phyloP scores from a whole-genome alignment of 352 stramenopile genomes.

The Pythium oligandrum region DNA sequence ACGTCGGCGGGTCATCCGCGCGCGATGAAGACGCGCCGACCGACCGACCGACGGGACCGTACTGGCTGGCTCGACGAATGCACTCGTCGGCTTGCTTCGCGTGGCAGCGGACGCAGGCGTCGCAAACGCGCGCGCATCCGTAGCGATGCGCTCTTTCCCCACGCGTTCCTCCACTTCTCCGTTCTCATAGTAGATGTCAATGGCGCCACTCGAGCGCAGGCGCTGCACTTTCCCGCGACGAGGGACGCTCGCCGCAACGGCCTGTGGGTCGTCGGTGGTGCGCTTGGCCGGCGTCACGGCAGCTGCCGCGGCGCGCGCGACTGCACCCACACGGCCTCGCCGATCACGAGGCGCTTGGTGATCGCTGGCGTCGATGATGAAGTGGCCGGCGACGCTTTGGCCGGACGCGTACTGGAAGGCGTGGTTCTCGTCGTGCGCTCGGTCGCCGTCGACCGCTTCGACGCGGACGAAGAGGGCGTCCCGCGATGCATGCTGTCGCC shows the following conservation, averaged over 20 bases:
- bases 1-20: not conserved
- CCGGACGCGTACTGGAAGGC: too few species aligned
- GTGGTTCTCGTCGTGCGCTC: too few species aligned
- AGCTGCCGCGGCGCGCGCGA: not conserved
- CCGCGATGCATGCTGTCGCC: too few species aligned
- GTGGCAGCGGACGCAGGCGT: not conserved
- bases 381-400: too few species aligned
- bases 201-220: conserved; percentile 34
- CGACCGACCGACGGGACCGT: too few species aligned
- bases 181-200: conserved; percentile 54
- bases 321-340: conserved; percentile 14
- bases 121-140: not conserved
- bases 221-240: conserved; percentile 35
- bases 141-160: conserved; percentile 29
- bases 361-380: not conserved
- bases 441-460: too few species aligned
- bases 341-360: conserved; percentile 10
- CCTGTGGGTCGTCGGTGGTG: not conserved
- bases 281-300: not conserved
- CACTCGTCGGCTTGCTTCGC: not conserved
- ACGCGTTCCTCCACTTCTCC: conserved; percentile 44
- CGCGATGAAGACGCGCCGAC: too few species aligned
- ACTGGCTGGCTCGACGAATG: too few species aligned
- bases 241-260: not conserved
- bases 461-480: too few species aligned